These are phyloP conservation scores for Globisporangium paddicum DNA, from an alignment of 352 stramenopile genomes.

Conservation along the genomic window DNA sequence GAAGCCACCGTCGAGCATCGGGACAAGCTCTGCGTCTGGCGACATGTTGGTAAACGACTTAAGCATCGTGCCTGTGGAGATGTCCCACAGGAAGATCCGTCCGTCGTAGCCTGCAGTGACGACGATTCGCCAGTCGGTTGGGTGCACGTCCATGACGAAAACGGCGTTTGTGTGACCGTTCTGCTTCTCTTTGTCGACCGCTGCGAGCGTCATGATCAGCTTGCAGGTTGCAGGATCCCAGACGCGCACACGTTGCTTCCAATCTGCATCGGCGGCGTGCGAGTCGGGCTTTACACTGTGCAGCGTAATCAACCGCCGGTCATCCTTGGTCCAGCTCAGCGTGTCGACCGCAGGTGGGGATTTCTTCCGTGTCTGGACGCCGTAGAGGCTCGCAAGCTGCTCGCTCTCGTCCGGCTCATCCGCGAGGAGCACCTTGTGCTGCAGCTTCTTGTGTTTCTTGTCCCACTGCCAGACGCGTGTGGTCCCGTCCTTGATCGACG, in stretches of 20 bases:
- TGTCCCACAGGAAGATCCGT: constrained; percentile 82
- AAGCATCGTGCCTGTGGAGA: constrained; percentile 56
- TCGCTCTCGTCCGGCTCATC: constrained; percentile 40
- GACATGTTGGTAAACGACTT: constrained; percentile 60
- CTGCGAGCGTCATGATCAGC: constrained; percentile 57
- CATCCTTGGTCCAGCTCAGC: constrained; percentile 58
- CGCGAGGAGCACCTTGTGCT: constrained; percentile 39
- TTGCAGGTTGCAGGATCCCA: constrained; percentile 53
- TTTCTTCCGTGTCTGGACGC: constrained; percentile 36
- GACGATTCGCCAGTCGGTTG: constrained; percentile 64
- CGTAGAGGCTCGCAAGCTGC: constrained; percentile 40
- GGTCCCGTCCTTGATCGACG: constrained; percentile 92
- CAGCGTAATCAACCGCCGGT: constrained; percentile 57
- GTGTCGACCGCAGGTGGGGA: constrained; percentile 50
- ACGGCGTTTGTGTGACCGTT: constrained; percentile 73
- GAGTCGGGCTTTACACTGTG: constrained; percentile 66
- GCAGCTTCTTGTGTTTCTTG: constrained; percentile 53
- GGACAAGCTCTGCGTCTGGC: constrained; percentile 49
- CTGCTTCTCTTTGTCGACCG: constrained; percentile 49
- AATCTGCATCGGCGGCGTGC: constrained; percentile 33
- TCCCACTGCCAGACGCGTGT: constrained; percentile 65
- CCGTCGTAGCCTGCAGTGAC: constrained; percentile 83
- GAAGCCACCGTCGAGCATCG: constrained; percentile 75
- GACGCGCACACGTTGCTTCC: constrained; percentile 61
- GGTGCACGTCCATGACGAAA: constrained; percentile 77